Evolutionary conservation across 192 early-diverging fungal genomes (phyloP).

Genomic region (Geranomyces michiganensis): DNA sequence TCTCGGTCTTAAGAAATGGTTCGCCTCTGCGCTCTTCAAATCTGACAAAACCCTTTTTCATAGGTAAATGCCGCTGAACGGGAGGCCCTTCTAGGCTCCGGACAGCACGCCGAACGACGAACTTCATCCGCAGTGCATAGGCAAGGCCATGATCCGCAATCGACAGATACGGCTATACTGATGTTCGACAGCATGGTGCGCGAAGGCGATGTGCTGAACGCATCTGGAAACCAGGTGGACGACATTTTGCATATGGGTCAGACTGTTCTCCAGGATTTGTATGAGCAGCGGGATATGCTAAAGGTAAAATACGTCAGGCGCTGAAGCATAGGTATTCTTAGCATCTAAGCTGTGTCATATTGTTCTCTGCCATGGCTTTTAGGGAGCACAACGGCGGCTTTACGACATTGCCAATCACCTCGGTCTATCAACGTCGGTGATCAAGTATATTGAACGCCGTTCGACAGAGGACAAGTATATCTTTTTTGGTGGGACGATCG

Average conservation of each 20-base stretch:
- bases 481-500: slow-evolving; percentile 46
- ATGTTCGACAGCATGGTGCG: slow-evolving; percentile 43
- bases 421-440: slow-evolving; percentile 53
- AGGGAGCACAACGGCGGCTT: slow-evolving; percentile 53
- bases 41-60: neutral
- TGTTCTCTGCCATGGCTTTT: neutral
- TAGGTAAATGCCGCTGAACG: slow-evolving; percentile 35
- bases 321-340: neutral
- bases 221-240: slow-evolving; percentile 35
- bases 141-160: slow-evolving; percentile 5
- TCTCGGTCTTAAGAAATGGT: too few relatives aligned
- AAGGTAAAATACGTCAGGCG: slow-evolving; percentile 37
- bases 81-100: slow-evolving; percentile 40
- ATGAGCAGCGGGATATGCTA: slow-evolving; percentile 53
- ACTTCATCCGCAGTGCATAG: slow-evolving; percentile 15
- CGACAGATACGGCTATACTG: slow-evolving; percentile 39
- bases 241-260: slow-evolving; percentile 49
- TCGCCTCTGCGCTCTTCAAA: neutral
- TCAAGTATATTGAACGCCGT: slow-evolving; percentile 56
- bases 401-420: slow-evolving; percentile 50
- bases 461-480: slow-evolving; percentile 45
- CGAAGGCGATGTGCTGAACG: slow-evolving; percentile 38
- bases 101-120: slow-evolving; percentile 28
- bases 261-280: slow-evolving; percentile 47
- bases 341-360: neutral